Base-by-base conservation (phyloP, 495 filamentous ascomycete genomes). In the Tuber brumale region DNA sequence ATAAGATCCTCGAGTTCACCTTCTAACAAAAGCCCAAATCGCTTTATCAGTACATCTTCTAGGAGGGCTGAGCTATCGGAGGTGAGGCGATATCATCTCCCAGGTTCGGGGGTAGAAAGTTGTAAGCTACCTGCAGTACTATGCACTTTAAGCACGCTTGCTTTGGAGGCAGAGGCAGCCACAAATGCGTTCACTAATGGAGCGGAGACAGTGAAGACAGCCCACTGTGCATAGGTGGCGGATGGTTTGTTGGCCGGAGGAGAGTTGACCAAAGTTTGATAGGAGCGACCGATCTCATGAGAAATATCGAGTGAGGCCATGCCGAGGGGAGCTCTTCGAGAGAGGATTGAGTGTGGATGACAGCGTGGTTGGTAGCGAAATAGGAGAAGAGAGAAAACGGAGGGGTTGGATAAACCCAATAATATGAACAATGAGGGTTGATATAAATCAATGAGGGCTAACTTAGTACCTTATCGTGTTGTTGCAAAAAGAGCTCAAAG, bases 131-230 rank as follows among this genome's bases (percentile, higher is more conserved):
- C 93, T 85, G 94, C 96, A 48, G 93, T 93, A 79, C 86, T 92
- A 82, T 97, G 94, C 51, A 98, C 94, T 85, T 97, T 98, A 71
- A 99, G 85, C 0, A 97, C 89, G 84, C 95, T 98, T 85, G 97
- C 94, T 84, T 97, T 97, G 57, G 89, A 88, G 35, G 89, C 90
- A 69, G 89, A 85, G 83, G 94, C 92, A 76, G 89, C 87, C 85
- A 97, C 94, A 84, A 99, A 99, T 41, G 93, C 94, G 85, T 90
- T 97, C 74, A 92, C 87, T 39, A 99, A 87, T 45, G 95, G 95
- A 23, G 94, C 91, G 74, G 94, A 92, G 69, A 98, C 96, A 45
- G 92, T 91, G 84, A 94, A 97, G 43, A 98, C 85, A 35, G 92
- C 96, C 95, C 95, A 99, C 85, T 93, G 89, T 37, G 87, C 92